Percentiles rank a stretch among this genome's conserved stretches.
These are phyloP conservation scores for Apiotrichum sp. DNA, from an alignment of 1,284 basidiomycete species.

Conservation along the genomic window DNA sequence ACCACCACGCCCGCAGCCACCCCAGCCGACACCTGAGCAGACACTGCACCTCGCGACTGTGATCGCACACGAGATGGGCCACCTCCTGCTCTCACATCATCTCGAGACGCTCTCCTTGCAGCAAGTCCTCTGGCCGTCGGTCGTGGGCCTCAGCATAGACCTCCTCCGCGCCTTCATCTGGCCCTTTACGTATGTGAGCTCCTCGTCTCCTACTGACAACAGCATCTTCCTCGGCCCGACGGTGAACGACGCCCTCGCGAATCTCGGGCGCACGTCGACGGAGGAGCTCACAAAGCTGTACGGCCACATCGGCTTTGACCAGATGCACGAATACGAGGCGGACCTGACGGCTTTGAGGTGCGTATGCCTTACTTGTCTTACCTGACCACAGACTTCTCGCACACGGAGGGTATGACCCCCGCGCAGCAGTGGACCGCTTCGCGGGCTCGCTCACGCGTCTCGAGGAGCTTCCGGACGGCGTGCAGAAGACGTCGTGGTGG, in stretches of 20 bases:
- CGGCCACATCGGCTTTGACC: conserved; percentile 56
- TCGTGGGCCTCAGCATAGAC: conserved; percentile 69
- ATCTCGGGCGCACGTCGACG: conserved; percentile 66
- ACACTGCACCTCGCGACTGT: conserved; percentile 76
- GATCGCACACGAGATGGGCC: conserved; percentile 79
- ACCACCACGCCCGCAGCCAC: conserved; percentile 16
- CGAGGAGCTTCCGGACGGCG: conserved; percentile 30
- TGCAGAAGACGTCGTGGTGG: conserved; percentile 1
- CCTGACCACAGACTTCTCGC: conserved; percentile 61
- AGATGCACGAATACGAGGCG: conserved; percentile 76
- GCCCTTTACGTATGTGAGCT: conserved; percentile 58
- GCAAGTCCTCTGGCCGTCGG: conserved; percentile 71
- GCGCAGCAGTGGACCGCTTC: conserved; percentile 41
- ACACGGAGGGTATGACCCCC: conserved; percentile 76
- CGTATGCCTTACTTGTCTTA: conserved; percentile 14
- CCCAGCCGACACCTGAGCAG: conserved; percentile 66
- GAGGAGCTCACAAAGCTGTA: conserved; percentile 62
- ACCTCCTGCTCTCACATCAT: conserved; percentile 79
- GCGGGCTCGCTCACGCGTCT: conserved; percentile 28
- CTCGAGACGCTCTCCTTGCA: conserved; percentile 77
- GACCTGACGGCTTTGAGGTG: conserved; percentile 78
- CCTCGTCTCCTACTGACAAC: neutral
- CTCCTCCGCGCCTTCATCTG: conserved; percentile 68
- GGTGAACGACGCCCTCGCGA: conserved; percentile 79
- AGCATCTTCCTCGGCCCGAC: conserved; percentile 79